Percentiles rank a stretch among this genome's conserved stretches.
phyloP scores from a whole-genome alignment of 208 protist genomes.

The Leishmania gerbilli region DNA sequence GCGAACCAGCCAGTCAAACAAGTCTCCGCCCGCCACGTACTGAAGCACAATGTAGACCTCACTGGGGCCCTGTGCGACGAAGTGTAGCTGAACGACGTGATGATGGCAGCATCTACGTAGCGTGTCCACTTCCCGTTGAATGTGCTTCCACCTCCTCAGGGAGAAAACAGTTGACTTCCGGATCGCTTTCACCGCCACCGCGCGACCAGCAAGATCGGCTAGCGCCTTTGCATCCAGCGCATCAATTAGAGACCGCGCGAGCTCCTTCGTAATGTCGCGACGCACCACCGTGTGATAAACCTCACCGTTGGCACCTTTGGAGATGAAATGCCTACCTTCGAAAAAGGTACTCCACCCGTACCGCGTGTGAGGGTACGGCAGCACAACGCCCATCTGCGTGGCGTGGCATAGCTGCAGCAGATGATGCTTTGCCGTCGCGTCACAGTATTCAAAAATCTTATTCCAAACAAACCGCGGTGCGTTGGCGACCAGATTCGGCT shows the following conservation, averaged over 20 bases:
- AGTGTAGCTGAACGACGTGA: slow-evolving; percentile 57
- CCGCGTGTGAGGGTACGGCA: slow-evolving; percentile 38
- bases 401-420: slow-evolving; percentile 46
- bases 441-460: slow-evolving; percentile 43
- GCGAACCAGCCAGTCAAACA: slow-evolving; percentile 62
- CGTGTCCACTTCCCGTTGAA: slow-evolving; percentile 49
- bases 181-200: slow-evolving; percentile 54
- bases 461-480: slow-evolving; percentile 34
- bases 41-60: slow-evolving; percentile 60
- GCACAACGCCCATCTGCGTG: slow-evolving; percentile 46
- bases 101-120: slow-evolving; percentile 40
- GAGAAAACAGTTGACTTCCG: slow-evolving; percentile 57
- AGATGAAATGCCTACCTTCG: slow-evolving; percentile 40
- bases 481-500: slow-evolving; percentile 28
- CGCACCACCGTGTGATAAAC: slow-evolving; percentile 42
- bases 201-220: slow-evolving; percentile 19
- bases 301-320: slow-evolving; percentile 48
- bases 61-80: slow-evolving; percentile 46
- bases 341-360: slow-evolving; percentile 53
- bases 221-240: slow-evolving; percentile 13
- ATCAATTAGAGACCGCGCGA: background rate
- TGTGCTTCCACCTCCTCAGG: slow-evolving; percentile 44
- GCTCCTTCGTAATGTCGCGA: slow-evolving; percentile 18
- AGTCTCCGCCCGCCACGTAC: slow-evolving; percentile 45
- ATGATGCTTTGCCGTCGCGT: slow-evolving; percentile 25